These are phyloP conservation scores for Nicotiana paniculata DNA, from an alignment of 257 asterid species.

Conservation along the genomic window DNA sequence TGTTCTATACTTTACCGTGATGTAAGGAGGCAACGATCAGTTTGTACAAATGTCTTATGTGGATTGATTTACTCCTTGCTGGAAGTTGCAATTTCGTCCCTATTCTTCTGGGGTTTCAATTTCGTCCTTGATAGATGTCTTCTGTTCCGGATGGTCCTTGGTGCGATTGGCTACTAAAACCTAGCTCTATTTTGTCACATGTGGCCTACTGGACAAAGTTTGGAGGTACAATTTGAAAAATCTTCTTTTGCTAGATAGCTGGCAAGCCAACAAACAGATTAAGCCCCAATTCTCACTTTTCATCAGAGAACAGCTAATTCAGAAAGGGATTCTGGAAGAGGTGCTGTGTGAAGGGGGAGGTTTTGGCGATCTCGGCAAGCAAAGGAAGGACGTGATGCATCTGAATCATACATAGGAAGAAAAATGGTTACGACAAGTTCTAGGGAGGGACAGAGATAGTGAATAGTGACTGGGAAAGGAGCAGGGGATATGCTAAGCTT, in stretches of 20 bases:
- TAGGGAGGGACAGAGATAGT: constrained; percentile 1
- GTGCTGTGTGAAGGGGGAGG: not conserved
- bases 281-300: not conserved
- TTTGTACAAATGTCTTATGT: not conserved
- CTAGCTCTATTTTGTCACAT: not conserved
- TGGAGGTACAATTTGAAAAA: not conserved
- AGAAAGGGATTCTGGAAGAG: not conserved
- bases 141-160: not conserved
- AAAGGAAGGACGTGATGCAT: not conserved
- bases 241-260: not conserved
- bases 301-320: not conserved
- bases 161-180: not conserved
- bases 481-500: not conserved
- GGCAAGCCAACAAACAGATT: not conserved
- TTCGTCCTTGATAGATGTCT: not conserved
- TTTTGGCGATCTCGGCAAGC: not conserved
- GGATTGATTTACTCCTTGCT: not conserved
- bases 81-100: not conserved
- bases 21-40: not conserved
- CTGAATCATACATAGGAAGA: not conserved
- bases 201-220: not conserved
- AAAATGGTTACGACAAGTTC: not conserved
- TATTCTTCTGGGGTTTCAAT: not conserved
- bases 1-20: not conserved
- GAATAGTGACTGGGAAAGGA: constrained; percentile 4